Evolutionary conservation across 192 early-diverging fungal species (phyloP).

Genomic region (Haplosporangium gracile): DNA sequence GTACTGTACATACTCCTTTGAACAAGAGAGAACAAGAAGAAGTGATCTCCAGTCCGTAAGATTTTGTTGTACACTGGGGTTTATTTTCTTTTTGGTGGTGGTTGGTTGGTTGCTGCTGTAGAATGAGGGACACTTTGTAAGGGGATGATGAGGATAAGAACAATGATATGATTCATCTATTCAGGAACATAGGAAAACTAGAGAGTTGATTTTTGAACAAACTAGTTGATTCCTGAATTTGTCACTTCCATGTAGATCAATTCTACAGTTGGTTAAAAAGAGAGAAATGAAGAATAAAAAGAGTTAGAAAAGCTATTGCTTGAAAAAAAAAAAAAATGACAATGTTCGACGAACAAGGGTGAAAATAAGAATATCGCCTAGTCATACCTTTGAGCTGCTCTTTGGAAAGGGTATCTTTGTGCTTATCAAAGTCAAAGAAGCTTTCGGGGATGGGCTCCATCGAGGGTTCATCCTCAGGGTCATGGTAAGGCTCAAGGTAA

Average conservation of each 20-base stretch:
- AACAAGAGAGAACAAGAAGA: too few species aligned
- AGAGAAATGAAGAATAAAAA: neutral
- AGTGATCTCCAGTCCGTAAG: too few species aligned
- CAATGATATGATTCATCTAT: too few species aligned
- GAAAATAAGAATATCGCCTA: too few species aligned
- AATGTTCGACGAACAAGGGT: neutral
- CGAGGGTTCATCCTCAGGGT: constrained; percentile 82
- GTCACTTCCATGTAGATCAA: constrained; percentile 54
- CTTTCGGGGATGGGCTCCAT: constrained; percentile 79
- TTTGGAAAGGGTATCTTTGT: constrained; percentile 84
- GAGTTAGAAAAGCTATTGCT: neutral
- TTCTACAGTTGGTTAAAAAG: constrained; percentile 4
- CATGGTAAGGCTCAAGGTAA: constrained; percentile 84
- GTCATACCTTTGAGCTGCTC: constrained; percentile 81
- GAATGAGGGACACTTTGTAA: too few species aligned
- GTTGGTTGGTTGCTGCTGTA: neutral
- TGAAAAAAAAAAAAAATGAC: constrained; percentile 13
- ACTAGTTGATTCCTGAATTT: constrained; percentile 25
- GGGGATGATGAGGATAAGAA: too few species aligned
- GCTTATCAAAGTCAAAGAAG: constrained; percentile 91
- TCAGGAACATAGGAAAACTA: too few species aligned
- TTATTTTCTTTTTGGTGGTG: neutral
- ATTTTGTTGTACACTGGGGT: neutral
- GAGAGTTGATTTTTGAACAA: too few species aligned
- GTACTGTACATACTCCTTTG: too few species aligned